Percentiles rank a stretch among this genome's conserved stretches.
These are phyloP conservation scores for Fraxinus quadrangulata DNA, from an alignment of 257 asterid species.

Conservation along the genomic window DNA sequence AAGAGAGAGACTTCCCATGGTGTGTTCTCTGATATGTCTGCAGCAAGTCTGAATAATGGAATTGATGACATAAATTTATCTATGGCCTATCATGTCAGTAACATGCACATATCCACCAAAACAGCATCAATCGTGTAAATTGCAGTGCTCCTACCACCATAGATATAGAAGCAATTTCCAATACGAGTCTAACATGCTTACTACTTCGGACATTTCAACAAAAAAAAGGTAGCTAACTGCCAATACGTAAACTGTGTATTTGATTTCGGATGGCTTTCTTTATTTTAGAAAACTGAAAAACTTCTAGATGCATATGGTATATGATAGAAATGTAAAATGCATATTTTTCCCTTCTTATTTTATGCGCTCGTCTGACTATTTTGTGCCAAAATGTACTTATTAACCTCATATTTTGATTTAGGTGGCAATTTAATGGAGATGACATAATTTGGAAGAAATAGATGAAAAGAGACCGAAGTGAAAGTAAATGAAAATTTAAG, in stretches of 20 bases:
- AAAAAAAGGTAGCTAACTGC: neutral
- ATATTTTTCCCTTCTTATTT: no score
- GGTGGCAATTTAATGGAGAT: no score
- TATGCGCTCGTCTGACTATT: no score
- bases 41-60: neutral
- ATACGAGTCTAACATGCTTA: neutral
- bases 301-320: neutral
- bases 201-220: neutral
- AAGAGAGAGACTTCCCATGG: neutral
- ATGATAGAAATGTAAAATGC: no score
- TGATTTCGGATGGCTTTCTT: neutral
- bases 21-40: neutral
- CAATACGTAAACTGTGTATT: neutral
- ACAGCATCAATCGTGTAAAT: neutral
- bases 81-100: neutral
- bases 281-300: slow-evolving; percentile 4
- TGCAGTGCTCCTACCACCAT: neutral
- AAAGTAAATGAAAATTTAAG: no score
- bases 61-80: neutral
- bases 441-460: no score
- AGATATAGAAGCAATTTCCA: neutral
- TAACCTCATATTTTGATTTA: no score
- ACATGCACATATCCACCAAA: neutral
- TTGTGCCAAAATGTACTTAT: no score
- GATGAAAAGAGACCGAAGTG: no score